These are phyloP conservation scores for Bipolaris sorokiniana DNA, from an alignment of 2,329 filamentous ascomycete genomes.

Conservation along the genomic window DNA sequence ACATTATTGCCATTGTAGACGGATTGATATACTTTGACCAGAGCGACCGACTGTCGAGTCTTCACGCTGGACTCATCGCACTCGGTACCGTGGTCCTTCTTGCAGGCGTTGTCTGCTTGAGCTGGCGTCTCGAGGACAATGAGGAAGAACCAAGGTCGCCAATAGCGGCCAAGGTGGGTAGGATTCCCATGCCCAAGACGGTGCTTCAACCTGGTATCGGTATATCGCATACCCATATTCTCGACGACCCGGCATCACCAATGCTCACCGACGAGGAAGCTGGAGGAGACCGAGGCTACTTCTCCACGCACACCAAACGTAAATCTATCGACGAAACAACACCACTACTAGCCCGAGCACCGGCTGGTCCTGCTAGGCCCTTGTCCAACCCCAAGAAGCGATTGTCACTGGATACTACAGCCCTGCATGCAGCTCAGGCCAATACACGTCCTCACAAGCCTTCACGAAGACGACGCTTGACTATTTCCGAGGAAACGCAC, in stretches of 20 bases:
- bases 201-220: constrained; percentile 82
- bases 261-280: constrained; percentile 38
- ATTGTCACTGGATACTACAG: constrained; percentile 25
- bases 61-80: constrained; percentile 81
- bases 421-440: constrained; percentile 28
- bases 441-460: constrained; percentile 36
- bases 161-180: constrained; percentile 41
- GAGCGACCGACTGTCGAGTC: constrained; percentile 74
- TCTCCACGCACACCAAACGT: constrained; percentile 16
- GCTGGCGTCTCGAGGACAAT: constrained; percentile 88
- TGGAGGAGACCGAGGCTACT: constrained; percentile 39
- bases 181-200: constrained; percentile 60
- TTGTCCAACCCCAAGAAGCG: constrained; percentile 34
- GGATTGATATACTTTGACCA: constrained; percentile 97
- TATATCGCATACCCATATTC: constrained; percentile 72
- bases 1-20: constrained; percentile 97
- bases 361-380: constrained; percentile 42
- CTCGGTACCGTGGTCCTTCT: constrained; percentile 86
- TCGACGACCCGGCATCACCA: constrained; percentile 54
- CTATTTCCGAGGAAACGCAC: constrained; percentile 69
- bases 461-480: constrained; percentile 47
- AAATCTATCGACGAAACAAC: constrained; percentile 43
- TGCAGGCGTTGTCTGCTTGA: constrained; percentile 85
- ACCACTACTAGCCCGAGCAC: constrained; percentile 43
- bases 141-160: constrained; percentile 61